Percentiles rank a stretch among this genome's conserved stretches.
Conservation (phyloP, 2,329 filamentous ascomycete genomes). For the Dactylellina cionopaga region DNA sequence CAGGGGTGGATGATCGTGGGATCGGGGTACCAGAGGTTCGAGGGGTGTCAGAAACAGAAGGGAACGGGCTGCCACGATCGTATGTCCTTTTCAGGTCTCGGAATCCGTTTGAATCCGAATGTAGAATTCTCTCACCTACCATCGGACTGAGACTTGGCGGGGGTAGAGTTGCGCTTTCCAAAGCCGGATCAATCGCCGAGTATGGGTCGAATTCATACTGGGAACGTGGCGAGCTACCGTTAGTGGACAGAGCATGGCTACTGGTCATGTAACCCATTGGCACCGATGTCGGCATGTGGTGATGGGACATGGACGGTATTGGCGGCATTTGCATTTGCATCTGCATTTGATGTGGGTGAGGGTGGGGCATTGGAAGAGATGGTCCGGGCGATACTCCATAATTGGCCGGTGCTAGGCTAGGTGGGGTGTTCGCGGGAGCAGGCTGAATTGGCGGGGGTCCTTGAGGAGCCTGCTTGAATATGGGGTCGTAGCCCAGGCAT, state of each 20-base stretch:
- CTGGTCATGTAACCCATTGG: slow-evolving; percentile 47
- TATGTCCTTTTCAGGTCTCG: slow-evolving; percentile 58
- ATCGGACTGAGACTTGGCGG: slow-evolving; percentile 58
- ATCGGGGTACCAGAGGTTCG: slow-evolving; percentile 65
- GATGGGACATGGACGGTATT: slow-evolving; percentile 58
- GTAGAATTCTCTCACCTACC: slow-evolving; percentile 51
- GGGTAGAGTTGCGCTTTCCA: slow-evolving; percentile 65
- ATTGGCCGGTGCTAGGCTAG: slow-evolving; percentile 58
- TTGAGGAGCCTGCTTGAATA: slow-evolving; percentile 78
- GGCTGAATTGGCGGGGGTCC: slow-evolving; percentile 78
- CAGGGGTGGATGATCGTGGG: slow-evolving; percentile 56
- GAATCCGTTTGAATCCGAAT: slow-evolving; percentile 53
- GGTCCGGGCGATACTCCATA: slow-evolving; percentile 59
- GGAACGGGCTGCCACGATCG: slow-evolving; percentile 59
- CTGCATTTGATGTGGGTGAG: slow-evolving; percentile 59
- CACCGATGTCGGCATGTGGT: slow-evolving; percentile 47
- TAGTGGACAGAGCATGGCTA: slow-evolving; percentile 58
- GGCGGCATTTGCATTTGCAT: slow-evolving; percentile 57
- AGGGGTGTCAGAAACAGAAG: slow-evolving; percentile 61
- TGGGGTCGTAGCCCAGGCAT: slow-evolving; percentile 85
- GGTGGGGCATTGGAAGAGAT: slow-evolving; percentile 32
- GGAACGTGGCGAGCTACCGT: slow-evolving; percentile 63
- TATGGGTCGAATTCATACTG: slow-evolving; percentile 68
- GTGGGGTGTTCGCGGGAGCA: slow-evolving; percentile 66
- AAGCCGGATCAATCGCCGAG: slow-evolving; percentile 73